These are phyloP conservation scores for Leucocoprinus sp. DNA, from an alignment of 768 basidiomycete genomes.

Conservation along the genomic window DNA sequence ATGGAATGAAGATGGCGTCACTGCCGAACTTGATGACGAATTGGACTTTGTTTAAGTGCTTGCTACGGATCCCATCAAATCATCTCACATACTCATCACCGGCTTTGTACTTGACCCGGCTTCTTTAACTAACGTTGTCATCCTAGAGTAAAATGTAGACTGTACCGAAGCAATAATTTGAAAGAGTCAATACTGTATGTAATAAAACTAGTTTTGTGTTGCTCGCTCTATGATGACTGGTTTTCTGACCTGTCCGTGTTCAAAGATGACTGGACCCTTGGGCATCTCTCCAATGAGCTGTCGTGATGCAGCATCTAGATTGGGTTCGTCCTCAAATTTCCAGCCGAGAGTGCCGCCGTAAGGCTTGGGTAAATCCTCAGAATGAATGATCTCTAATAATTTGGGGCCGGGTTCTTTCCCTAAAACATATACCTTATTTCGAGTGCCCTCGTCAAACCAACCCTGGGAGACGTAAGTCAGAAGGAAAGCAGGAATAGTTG, in stretches of 20 bases:
- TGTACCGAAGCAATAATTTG: not conserved
- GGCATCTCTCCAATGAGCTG: slow-evolving; percentile 43
- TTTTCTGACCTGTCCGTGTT: slow-evolving; percentile 29
- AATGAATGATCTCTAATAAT: slow-evolving; percentile 40
- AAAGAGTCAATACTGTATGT: slow-evolving; percentile 3
- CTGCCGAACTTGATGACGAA: slow-evolving; percentile 51
- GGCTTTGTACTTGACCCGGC: not conserved
- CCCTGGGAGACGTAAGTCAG: slow-evolving; percentile 26
- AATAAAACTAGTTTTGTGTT: slow-evolving; percentile 3
- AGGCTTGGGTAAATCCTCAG: slow-evolving; percentile 44
- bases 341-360: slow-evolving; percentile 76
- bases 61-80: not conserved
- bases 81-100: slow-evolving; percentile 3
- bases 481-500: not conserved
- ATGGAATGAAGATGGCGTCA: slow-evolving; percentile 76
- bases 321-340: slow-evolving; percentile 60
- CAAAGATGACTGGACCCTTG: slow-evolving; percentile 44
- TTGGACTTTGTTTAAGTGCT: slow-evolving; percentile 13
- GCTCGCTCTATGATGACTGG: slow-evolving; percentile 15
- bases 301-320: slow-evolving; percentile 47
- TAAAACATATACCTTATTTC: slow-evolving; percentile 69
- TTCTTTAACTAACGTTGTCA: not conserved
- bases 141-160: slow-evolving; percentile 1
- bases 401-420: slow-evolving; percentile 48
- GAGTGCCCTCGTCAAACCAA: slow-evolving; percentile 77